These are phyloP conservation scores for Dendrobium huoshanense DNA, from an alignment of 106 monocot genomes.

Conservation along the genomic window DNA sequence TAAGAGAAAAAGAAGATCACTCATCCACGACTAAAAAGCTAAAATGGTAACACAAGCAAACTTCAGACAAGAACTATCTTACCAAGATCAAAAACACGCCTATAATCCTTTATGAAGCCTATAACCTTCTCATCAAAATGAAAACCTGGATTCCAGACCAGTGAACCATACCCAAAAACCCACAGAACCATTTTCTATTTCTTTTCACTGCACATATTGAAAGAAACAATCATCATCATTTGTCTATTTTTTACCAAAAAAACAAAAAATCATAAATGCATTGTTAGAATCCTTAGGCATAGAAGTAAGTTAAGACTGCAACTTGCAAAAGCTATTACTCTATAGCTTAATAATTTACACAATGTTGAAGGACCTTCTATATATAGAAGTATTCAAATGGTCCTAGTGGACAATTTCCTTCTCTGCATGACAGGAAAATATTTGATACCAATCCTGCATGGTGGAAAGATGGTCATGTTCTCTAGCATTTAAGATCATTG, in stretches of 20 bases:
- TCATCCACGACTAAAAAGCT: neutral
- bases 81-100: conserved; percentile 77
- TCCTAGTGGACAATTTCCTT: neutral
- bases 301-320: too few species aligned
- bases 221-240: neutral
- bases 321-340: too few species aligned
- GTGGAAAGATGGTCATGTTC: neutral
- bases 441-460: neutral
- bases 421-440: neutral
- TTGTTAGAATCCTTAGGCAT: too few species aligned
- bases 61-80: neutral
- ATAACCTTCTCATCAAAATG: conserved; percentile 75
- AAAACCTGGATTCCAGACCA: conserved; percentile 84
- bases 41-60: neutral
- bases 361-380: too few species aligned
- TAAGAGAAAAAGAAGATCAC: neutral
- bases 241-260: neutral
- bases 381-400: neutral
- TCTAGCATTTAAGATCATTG: neutral
- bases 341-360: too few species aligned
- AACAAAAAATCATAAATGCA: too few species aligned
- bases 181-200: conserved; percentile 58
- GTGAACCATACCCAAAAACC: conserved; percentile 79
- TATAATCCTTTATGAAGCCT: conserved; percentile 70
- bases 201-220: neutral